phyloP scores from a whole-genome alignment of 139 green algal species.

The Diplosphaera chodatii region DNA sequence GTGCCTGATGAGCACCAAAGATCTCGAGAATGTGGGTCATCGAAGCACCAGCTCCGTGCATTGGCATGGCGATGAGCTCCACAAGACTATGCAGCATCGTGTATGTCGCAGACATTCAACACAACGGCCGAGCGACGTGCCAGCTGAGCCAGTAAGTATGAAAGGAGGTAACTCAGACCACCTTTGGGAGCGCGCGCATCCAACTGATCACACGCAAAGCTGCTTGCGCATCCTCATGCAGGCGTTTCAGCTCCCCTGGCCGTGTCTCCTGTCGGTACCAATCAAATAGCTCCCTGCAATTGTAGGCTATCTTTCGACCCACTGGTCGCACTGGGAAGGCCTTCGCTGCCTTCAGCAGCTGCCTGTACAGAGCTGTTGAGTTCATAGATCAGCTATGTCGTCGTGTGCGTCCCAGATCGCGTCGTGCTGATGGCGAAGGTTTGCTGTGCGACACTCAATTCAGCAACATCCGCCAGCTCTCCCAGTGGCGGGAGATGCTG shows the following conservation, averaged over 20 bases:
- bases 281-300: slow-evolving; percentile 22
- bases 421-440: too few relatives aligned
- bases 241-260: background rate
- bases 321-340: slow-evolving; percentile 12
- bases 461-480: too few relatives aligned
- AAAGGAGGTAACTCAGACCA: background rate
- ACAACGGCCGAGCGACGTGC: background rate
- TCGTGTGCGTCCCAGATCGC: too few relatives aligned
- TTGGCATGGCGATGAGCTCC: too few relatives aligned
- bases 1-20: too few relatives aligned
- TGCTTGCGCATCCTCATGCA: slow-evolving; percentile 18
- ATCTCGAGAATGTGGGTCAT: too few relatives aligned
- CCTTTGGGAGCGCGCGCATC: slow-evolving; percentile 23
- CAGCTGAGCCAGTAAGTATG: background rate
- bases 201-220: slow-evolving; percentile 19
- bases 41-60: too few relatives aligned
- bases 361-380: slow-evolving; percentile 3
- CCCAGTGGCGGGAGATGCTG: too few relatives aligned
- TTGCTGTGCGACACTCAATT: too few relatives aligned
- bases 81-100: too few relatives aligned
- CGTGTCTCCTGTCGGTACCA: slow-evolving; percentile 1
- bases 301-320: slow-evolving; percentile 20
- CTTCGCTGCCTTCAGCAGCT: slow-evolving; percentile 2
- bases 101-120: too few relatives aligned
- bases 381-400: background rate